These are phyloP conservation scores for Raphanus hybrid DNA, from an alignment of 441 rosid species.

Conservation along the genomic window DNA sequence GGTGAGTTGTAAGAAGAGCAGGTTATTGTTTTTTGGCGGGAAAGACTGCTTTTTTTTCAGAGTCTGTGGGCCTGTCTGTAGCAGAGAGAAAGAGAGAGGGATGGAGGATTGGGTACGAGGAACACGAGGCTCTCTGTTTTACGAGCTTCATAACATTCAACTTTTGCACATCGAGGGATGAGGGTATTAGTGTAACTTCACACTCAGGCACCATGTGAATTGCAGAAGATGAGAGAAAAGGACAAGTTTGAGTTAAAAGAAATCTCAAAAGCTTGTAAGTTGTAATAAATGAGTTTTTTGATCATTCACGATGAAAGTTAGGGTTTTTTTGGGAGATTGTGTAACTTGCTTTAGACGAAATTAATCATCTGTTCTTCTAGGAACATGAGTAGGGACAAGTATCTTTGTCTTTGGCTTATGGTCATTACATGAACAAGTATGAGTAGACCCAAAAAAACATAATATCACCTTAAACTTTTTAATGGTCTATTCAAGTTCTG, in stretches of 20 bases:
- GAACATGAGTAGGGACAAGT: not conserved
- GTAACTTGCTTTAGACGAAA: not conserved
- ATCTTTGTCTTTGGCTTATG: not conserved
- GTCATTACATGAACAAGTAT: no score
- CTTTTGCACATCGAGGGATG: not conserved
- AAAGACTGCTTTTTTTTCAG: constrained; percentile 38
- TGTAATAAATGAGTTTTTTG: not conserved
- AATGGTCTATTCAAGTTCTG: constrained; percentile 53
- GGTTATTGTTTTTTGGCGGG: constrained; percentile 57
- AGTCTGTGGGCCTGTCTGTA: constrained; percentile 16
- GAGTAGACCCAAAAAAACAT: no score
- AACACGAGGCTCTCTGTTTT: constrained; percentile 43
- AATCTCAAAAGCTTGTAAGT: not conserved
- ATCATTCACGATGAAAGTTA: constrained; percentile 5
- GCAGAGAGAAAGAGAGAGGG: constrained; percentile 23
- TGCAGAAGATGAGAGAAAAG: not conserved
- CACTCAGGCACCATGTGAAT: not conserved
- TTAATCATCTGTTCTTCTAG: not conserved
- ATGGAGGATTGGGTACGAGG: constrained; percentile 41
- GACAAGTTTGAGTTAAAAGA: not conserved
- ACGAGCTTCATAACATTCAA: constrained; percentile 15
- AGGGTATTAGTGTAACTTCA: constrained; percentile 7
- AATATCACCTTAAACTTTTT: not conserved
- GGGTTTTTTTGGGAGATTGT: not conserved
- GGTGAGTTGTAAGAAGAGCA: constrained; percentile 39